A percentile compares a stretch with the other conserved stretches of the same genome.
Conservation (phyloP, 2,329 filamentous ascomycete genomes). For the Xylariaceae sp. region DNA sequence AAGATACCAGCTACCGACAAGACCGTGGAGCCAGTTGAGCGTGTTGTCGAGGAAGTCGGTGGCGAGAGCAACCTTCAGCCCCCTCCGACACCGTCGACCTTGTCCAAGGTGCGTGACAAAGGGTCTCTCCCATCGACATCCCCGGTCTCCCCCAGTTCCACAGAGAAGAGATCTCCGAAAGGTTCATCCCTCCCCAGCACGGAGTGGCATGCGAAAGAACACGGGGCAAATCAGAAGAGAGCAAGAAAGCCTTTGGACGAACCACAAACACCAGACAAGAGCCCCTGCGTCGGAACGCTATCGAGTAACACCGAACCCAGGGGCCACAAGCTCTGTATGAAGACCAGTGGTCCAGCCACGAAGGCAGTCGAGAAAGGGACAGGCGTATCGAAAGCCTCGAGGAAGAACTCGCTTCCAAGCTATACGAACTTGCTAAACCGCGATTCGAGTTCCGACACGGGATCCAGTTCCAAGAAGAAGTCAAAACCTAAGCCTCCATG, state of each 20-base stretch:
- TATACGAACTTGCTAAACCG: constrained; percentile 46
- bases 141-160: constrained; percentile 12
- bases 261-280: constrained; percentile 19
- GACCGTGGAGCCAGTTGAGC: constrained; percentile 7
- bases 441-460: constrained; percentile 33
- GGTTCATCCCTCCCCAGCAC: constrained; percentile 20
- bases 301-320: too few species aligned
- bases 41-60: constrained; percentile 1
- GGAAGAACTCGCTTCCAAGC: constrained; percentile 41
- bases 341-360: too few species aligned
- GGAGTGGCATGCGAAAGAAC: constrained; percentile 26
- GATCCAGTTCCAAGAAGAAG: constrained; percentile 21
- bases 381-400: constrained; percentile 47
- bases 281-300: constrained; percentile 15
- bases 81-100: constrained; percentile 20
- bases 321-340: too few species aligned
- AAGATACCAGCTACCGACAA: constrained; percentile 33
- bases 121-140: constrained; percentile 12
- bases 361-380: constrained; percentile 39
- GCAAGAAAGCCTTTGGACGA: constrained; percentile 33
- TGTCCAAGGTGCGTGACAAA: constrained; percentile 9
- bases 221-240: constrained; percentile 44
- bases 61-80: constrained; percentile 18
- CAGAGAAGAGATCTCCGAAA: constrained; percentile 18
- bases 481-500: constrained; percentile 19